Evolutionary conservation across 768 basidiomycete genomes (phyloP).

Genomic region (Pisolithus microcarpus): DNA sequence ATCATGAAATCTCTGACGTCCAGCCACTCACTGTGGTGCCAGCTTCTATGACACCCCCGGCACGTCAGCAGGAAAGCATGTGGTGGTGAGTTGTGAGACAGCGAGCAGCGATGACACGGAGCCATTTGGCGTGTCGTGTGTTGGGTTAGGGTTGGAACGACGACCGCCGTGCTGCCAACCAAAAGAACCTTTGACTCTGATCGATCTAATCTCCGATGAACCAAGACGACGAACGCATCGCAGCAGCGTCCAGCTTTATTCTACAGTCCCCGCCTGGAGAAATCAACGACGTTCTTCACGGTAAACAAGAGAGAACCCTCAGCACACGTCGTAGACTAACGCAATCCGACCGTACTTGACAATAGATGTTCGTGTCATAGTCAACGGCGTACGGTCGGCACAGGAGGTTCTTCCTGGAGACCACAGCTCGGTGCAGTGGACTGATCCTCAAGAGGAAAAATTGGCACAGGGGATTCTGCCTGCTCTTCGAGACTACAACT

Average conservation of each 20-base stretch:
- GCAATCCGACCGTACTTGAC: too few species aligned
- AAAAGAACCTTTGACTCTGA: not conserved
- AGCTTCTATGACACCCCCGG: slow-evolving; percentile 24
- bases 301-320: slow-evolving; percentile 32
- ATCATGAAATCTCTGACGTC: not conserved
- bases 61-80: slow-evolving; percentile 30
- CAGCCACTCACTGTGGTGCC: slow-evolving; percentile 27
- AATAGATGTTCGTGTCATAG: slow-evolving; percentile 83
- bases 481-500: slow-evolving; percentile 77
- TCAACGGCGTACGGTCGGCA: slow-evolving; percentile 59
- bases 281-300: slow-evolving; percentile 93
- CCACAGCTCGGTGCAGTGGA: slow-evolving; percentile 79
- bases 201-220: slow-evolving; percentile 37
- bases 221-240: slow-evolving; percentile 49
- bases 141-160: slow-evolving; percentile 22
- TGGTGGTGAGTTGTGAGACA: slow-evolving; percentile 17
- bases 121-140: not conserved
- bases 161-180: not conserved
- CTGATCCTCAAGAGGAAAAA: too few species aligned
- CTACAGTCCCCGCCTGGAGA: slow-evolving; percentile 92
- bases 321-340: too few species aligned
- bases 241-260: slow-evolving; percentile 70
- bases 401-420: slow-evolving; percentile 68
- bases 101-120: slow-evolving; percentile 20
- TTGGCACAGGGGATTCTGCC: slow-evolving; percentile 64